Conservation (phyloP, 495 filamentous ascomycete genomes). For the Daldinia decipiens region DNA sequence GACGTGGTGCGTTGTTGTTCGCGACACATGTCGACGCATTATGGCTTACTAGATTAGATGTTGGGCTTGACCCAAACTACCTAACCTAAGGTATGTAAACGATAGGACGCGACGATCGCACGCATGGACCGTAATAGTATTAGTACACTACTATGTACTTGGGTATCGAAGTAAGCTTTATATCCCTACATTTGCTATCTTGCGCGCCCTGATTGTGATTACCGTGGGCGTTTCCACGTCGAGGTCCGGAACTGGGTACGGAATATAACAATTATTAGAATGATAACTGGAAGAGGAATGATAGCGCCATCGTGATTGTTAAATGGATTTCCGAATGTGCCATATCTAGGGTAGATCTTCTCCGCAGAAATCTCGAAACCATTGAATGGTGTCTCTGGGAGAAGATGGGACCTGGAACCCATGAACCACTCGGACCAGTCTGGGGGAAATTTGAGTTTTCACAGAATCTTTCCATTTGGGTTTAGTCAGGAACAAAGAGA, state of each 20-base stretch:
- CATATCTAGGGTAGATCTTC: slow-evolving; percentile 39
- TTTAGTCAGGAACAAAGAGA: slow-evolving; percentile 35
- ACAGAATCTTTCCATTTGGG: slow-evolving; percentile 16
- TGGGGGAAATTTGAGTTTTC: slow-evolving; percentile 38
- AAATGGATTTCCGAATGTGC: slow-evolving; percentile 37
- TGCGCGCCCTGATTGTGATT: slow-evolving; percentile 19
- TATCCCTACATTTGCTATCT: slow-evolving; percentile 18
- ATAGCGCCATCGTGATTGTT: slow-evolving; percentile 29
- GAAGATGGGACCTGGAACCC: not conserved
- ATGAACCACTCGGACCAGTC: slow-evolving; percentile 37
- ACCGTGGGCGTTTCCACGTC: slow-evolving; percentile 26
- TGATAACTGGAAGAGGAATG: slow-evolving; percentile 1
- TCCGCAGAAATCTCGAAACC: slow-evolving; percentile 33
- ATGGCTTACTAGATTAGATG: slow-evolving; percentile 4
- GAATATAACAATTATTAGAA: slow-evolving; percentile 3
- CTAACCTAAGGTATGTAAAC: too few species aligned
- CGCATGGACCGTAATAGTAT: not conserved
- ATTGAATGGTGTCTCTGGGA: slow-evolving; percentile 11
- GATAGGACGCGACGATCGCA: not conserved
- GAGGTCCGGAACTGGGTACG: slow-evolving; percentile 7
- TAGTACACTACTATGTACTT: too few species aligned
- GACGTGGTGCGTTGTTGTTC: slow-evolving; percentile 38
- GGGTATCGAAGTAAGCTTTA: not conserved
- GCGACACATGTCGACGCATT: slow-evolving; percentile 36
- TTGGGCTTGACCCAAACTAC: not conserved